These are phyloP conservation scores for Gossypium trilobum DNA, from an alignment of 441 rosid genomes.

Conservation along the genomic window DNA sequence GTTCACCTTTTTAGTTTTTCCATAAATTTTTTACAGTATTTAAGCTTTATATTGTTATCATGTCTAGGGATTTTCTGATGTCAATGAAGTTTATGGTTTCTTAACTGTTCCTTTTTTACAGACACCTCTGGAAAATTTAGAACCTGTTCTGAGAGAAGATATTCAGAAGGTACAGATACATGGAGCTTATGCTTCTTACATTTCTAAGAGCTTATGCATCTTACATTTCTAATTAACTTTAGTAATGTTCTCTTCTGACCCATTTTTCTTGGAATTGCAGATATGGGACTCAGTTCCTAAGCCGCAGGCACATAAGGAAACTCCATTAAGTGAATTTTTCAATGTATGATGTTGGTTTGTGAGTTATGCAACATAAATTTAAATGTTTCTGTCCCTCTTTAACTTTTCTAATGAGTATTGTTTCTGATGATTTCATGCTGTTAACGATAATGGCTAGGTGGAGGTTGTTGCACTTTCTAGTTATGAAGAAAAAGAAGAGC, in stretches of 20 bases:
- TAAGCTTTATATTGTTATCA: background rate
- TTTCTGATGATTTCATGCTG: constrained; percentile 10
- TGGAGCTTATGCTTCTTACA: constrained; percentile 14
- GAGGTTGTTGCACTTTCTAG: constrained; percentile 96
- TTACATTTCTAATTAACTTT: background rate
- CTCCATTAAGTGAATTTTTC: constrained; percentile 92
- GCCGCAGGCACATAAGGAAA: constrained; percentile 85
- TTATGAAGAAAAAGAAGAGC: constrained; percentile 97
- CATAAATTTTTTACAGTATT: background rate
- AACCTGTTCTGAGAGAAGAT: constrained; percentile 92
- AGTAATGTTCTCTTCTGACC: constrained; percentile 12
- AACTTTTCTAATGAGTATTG: background rate
- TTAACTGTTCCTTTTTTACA: constrained; percentile 29
- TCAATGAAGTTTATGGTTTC: background rate
- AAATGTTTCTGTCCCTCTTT: background rate
- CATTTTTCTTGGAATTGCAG: constrained; percentile 36
- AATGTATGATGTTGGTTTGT: constrained; percentile 42
- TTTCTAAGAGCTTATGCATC: background rate
- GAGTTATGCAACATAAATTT: constrained; percentile 2
- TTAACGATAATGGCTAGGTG: constrained; percentile 45
- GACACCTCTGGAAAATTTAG: constrained; percentile 94
- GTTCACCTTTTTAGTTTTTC: background rate
- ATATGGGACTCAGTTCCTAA: constrained; percentile 96
- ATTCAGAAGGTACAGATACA: constrained; percentile 67
- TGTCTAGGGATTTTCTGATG: background rate